Evolutionary conservation across 108 stramenopile genomes (phyloP), one percentile per base, ranked within the genome.

Genomic region (Stephanodiscus minutulus): DNA sequence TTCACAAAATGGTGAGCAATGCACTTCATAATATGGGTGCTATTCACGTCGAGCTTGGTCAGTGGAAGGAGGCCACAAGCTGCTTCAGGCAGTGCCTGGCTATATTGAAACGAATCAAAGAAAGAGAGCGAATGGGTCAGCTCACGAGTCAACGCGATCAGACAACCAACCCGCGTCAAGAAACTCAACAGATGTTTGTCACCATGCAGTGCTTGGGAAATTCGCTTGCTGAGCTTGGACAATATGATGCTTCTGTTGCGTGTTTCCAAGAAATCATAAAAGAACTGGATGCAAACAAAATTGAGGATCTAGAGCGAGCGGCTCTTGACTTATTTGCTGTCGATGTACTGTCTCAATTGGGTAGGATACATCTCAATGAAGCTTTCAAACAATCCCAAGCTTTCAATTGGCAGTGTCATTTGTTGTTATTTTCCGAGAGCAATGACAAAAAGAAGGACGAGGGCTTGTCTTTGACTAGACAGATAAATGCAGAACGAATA

Each of bases 21-120:
- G 59, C 76, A 47, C 61, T 84, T 15, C 76, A 79, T 52, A 82
- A 81, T 24, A 69, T 84, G 68, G 83, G 81, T 48, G 68, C 64
- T 54, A 82, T 84, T 68, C 73, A 84, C 56, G 57, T 68, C 5
- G 83, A 84, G 66, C 72, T 78, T 31, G 68, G 70, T 29, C 72
- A 79, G 50, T 84, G 83, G 83, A 64, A 64, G 24, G 83, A 84
- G 59, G 81, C 83, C 9, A 52, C 73, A 28, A 68, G 73, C 21
- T 78, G 77, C 22, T 82, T 77, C 27, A 70, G 71, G 22, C 80
- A 84, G 66, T 77, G 77, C 61, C 62, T 84, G 1, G 53, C 69
- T 27, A 68, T 82, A 41, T 61, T 82, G 54, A 77, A 73, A 58
- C 76, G 55, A 36, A 78, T 54, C 43, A 70, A 76, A 52, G 75